phyloP scores from a whole-genome alignment of 306 rosid genomes.

The Quercus agrifolia region DNA sequence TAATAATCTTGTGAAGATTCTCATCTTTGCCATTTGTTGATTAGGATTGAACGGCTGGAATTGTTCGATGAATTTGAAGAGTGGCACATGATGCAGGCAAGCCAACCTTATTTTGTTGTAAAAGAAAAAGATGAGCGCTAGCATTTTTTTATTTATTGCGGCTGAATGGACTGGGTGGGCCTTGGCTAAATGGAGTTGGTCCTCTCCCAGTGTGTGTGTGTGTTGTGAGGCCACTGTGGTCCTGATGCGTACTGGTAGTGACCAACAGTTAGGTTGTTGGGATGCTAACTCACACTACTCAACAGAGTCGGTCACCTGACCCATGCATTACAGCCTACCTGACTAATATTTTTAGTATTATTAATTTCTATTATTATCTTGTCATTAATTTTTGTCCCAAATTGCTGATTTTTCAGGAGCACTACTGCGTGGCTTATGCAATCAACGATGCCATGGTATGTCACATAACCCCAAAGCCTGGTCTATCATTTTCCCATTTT shows the following conservation, averaged over 20 bases:
- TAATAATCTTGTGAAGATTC: slow-evolving; percentile 23
- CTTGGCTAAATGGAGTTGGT: slow-evolving; percentile 5
- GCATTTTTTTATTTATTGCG: slow-evolving; percentile 10
- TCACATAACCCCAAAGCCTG: not conserved
- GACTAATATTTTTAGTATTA: slow-evolving; percentile 15
- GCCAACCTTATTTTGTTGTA: slow-evolving; percentile 24
- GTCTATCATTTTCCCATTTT: not conserved
- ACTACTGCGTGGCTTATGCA: slow-evolving; percentile 93
- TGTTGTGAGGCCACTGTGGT: not conserved
- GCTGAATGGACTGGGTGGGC: slow-evolving; percentile 12
- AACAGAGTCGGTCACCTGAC: slow-evolving; percentile 6
- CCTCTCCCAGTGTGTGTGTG: not conserved
- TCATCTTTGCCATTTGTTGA: slow-evolving; percentile 29
- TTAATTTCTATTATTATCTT: not conserved
- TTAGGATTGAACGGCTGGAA: slow-evolving; percentile 93
- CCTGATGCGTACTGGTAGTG: not conserved
- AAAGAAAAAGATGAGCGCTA: slow-evolving; percentile 13
- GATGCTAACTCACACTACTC: not conserved
- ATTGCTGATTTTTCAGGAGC: slow-evolving; percentile 80
- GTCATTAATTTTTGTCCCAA: slow-evolving; percentile 13
- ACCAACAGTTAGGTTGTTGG: slow-evolving; percentile 6
- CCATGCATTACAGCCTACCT: not conserved
- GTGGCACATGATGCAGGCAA: slow-evolving; percentile 99
- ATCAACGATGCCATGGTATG: slow-evolving; percentile 86
- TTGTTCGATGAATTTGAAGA: slow-evolving; percentile 96